phyloP scores from a whole-genome alignment of 306 rosid genomes.

The Quercus ilex region DNA sequence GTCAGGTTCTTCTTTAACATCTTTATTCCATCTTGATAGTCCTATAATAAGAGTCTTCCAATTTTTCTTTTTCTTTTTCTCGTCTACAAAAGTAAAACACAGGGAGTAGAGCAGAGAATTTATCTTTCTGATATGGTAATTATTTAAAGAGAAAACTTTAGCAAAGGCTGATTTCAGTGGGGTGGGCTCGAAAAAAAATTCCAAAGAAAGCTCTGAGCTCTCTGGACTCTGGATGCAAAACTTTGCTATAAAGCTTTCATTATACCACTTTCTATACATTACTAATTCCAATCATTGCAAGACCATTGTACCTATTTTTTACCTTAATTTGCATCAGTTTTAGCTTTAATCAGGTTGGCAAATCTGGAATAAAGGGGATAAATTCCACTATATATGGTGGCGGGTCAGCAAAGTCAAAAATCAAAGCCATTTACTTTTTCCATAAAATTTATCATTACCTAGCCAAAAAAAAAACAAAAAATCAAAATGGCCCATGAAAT shows the following conservation, averaged over 20 bases:
- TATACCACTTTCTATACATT: slow-evolving; percentile 19
- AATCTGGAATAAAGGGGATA: not conserved
- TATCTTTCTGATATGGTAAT: slow-evolving; percentile 1
- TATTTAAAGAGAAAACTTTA: slow-evolving; percentile 28
- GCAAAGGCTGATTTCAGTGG: slow-evolving; percentile 41
- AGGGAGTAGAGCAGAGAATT: slow-evolving; percentile 21
- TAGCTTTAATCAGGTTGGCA: slow-evolving; percentile 1
- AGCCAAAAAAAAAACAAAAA: not conserved
- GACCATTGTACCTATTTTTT: not conserved
- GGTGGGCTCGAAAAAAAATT: slow-evolving; percentile 21
- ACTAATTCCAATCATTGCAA: slow-evolving; percentile 20
- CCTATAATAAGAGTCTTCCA: not conserved
- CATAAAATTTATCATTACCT: not conserved
- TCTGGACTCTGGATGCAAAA: slow-evolving; percentile 15
- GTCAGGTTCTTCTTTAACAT: not conserved
- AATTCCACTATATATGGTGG: not conserved
- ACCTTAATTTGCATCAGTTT: slow-evolving; percentile 8
- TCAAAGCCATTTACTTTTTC: not conserved
- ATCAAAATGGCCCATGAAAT: not conserved
- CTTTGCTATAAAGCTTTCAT: not conserved
- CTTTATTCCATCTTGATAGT: not conserved
- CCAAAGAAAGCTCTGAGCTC: slow-evolving; percentile 2
- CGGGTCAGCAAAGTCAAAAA: not conserved
- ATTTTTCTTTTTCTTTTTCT: not conserved
- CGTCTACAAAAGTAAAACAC: slow-evolving; percentile 26